Evolutionary conservation across 139 green algal species (phyloP).

Genomic region (Picochlorum sp.): DNA sequence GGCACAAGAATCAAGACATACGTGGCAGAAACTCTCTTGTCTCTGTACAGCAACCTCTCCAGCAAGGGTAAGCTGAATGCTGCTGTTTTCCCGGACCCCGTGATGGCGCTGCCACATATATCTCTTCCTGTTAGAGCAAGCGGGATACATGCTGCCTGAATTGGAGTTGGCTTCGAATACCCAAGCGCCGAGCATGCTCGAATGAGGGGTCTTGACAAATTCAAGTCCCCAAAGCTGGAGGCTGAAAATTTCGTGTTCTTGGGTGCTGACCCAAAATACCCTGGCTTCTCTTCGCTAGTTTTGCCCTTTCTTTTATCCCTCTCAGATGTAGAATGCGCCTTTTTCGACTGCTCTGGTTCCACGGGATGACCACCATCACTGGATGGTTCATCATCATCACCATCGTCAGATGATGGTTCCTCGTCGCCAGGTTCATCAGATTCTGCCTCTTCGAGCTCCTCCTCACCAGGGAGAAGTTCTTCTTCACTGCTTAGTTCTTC

Average conservation of each 20-base stretch:
- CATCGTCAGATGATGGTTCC: slow-evolving; percentile 18
- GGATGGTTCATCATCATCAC: slow-evolving; percentile 11
- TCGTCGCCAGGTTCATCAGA: slow-evolving; percentile 16
- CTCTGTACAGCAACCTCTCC: slow-evolving; percentile 85
- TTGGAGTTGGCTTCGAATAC: slow-evolving; percentile 86
- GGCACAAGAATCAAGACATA: slow-evolving; percentile 79
- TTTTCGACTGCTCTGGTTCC: slow-evolving; percentile 13
- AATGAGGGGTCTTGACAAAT: slow-evolving; percentile 80
- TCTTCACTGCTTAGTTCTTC: neutral
- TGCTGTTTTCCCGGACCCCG: slow-evolving; percentile 93
- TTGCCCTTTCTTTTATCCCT: neutral
- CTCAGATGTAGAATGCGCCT: slow-evolving; percentile 11
- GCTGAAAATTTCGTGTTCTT: slow-evolving; percentile 58
- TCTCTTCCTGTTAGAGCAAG: slow-evolving; percentile 85
- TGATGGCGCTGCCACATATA: slow-evolving; percentile 92
- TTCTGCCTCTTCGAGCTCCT: neutral
- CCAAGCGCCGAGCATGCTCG: slow-evolving; percentile 77
- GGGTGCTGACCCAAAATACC: slow-evolving; percentile 52
- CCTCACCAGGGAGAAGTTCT: neutral
- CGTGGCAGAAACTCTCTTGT: slow-evolving; percentile 49
- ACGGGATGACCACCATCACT: slow-evolving; percentile 10
- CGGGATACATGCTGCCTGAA: slow-evolving; percentile 93
- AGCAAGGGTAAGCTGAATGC: slow-evolving; percentile 89
- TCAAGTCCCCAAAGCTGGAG: slow-evolving; percentile 68
- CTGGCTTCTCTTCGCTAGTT: slow-evolving; percentile 16